Conservation (phyloP, 2,329 filamentous ascomycete species). For the Exophiala phaeomuriformis region DNA sequence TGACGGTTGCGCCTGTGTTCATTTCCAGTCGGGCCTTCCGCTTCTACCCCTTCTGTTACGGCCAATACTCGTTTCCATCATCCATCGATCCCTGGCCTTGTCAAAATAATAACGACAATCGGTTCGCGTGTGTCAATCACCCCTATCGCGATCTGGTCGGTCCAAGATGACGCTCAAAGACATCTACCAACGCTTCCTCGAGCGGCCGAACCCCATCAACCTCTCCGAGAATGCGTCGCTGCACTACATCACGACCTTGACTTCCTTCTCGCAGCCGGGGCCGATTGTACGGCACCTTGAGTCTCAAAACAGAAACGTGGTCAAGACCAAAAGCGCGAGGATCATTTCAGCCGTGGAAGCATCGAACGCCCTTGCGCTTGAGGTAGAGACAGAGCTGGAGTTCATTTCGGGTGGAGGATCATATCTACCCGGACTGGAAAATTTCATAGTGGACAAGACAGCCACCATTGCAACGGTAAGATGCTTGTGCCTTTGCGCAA, state of each 20-base stretch:
- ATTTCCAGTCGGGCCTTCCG: neutral
- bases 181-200: slow-evolving; percentile 65
- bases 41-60: neutral
- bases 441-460: slow-evolving; percentile 77
- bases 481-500: slow-evolving; percentile 24
- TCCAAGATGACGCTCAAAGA: slow-evolving; percentile 38
- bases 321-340: slow-evolving; percentile 77
- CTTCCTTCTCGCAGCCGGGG: slow-evolving; percentile 60
- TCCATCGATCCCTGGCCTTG: neutral
- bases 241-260: slow-evolving; percentile 86
- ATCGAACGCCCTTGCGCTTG: slow-evolving; percentile 60
- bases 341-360: slow-evolving; percentile 68
- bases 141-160: slow-evolving; percentile 1
- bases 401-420: slow-evolving; percentile 74
- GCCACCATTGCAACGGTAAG: slow-evolving; percentile 75
- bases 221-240: slow-evolving; percentile 61
- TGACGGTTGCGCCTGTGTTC: too few relatives aligned
- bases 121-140: neutral
- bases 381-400: slow-evolving; percentile 75
- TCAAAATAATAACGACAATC: neutral
- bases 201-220: slow-evolving; percentile 55
- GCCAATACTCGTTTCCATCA: neutral
- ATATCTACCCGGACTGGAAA: slow-evolving; percentile 84
- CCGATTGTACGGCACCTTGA: slow-evolving; percentile 78
- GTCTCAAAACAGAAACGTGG: slow-evolving; percentile 56